A percentile compares a stretch with the other conserved stretches of the same genome.
Conservation (phyloP, 2,329 filamentous ascomycete species). For the Waltergamsia citrina region DNA sequence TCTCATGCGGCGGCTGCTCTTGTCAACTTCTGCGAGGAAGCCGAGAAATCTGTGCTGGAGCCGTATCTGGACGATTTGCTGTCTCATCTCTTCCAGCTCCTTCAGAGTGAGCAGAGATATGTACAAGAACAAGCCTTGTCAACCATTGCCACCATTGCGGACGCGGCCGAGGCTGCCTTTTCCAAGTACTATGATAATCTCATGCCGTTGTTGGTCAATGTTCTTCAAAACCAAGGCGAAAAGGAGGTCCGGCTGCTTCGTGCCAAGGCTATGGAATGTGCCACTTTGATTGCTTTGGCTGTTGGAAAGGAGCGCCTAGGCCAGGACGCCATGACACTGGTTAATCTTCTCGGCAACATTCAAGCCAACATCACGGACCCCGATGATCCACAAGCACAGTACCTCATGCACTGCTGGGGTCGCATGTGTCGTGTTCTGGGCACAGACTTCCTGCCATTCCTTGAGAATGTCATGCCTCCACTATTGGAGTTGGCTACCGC, state of each 20-base stretch:
- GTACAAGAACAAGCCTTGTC: conserved; percentile 97
- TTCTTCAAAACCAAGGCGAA: conserved; percentile 80
- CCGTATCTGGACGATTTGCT: conserved; percentile 88
- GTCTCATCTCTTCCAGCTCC: conserved; percentile 73
- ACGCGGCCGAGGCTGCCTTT: conserved; percentile 92
- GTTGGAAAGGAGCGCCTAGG: conserved; percentile 92
- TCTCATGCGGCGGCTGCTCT: conserved; percentile 95
- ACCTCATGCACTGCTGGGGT: conserved; percentile 98
- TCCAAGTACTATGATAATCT: conserved; percentile 90
- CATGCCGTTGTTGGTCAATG: conserved; percentile 89
- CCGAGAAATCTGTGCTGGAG: conserved; percentile 83
- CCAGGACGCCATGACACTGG: conserved; percentile 75
- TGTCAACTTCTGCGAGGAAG: conserved; percentile 98
- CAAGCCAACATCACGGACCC: conserved; percentile 80
- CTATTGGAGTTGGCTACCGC: conserved; percentile 83
- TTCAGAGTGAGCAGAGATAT: conserved; percentile 88
- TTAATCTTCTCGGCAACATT: conserved; percentile 79
- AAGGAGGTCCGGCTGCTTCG: conserved; percentile 87
- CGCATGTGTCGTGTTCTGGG: conserved; percentile 95
- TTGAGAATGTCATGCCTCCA: conserved; percentile 89
- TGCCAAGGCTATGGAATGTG: conserved; percentile 98
- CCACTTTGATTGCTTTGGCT: conserved; percentile 87
- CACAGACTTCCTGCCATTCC: conserved; percentile 82
- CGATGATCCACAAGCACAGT: conserved; percentile 93
- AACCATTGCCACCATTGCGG: conserved; percentile 97